Conservation (phyloP, 2,329 filamentous ascomycete genomes). For the Hymenoscyphus fructigenus region DNA sequence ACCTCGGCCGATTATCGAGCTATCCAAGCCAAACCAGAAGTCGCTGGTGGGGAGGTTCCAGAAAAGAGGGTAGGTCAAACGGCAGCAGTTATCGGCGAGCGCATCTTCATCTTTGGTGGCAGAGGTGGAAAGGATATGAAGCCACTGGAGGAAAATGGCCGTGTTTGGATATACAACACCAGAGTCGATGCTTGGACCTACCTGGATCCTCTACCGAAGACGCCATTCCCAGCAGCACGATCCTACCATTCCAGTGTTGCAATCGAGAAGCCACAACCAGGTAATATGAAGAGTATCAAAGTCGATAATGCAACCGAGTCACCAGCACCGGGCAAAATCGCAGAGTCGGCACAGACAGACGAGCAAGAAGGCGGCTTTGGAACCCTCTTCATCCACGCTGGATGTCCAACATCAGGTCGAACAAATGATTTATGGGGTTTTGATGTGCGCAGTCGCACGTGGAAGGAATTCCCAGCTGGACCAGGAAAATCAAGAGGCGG, state of each 20-base stretch:
- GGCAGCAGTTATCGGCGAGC: slow-evolving; percentile 63
- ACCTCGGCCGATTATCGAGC: slow-evolving; percentile 57
- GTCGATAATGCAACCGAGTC: slow-evolving; percentile 43
- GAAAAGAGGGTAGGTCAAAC: slow-evolving; percentile 71
- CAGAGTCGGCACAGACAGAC: slow-evolving; percentile 54
- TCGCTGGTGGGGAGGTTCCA: slow-evolving; percentile 51
- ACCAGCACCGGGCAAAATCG: slow-evolving; percentile 57
- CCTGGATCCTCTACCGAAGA: slow-evolving; percentile 54
- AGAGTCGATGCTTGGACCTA: slow-evolving; percentile 62
- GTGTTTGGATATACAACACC: slow-evolving; percentile 75
- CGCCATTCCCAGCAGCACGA: slow-evolving; percentile 59
- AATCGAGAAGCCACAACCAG: slow-evolving; percentile 49
- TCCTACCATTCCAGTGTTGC: slow-evolving; percentile 68
- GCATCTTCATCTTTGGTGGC: slow-evolving; percentile 80
- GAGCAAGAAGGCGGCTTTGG: slow-evolving; percentile 64
- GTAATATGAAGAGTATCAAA: slow-evolving; percentile 28
- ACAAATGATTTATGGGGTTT: slow-evolving; percentile 76
- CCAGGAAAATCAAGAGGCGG: slow-evolving; percentile 68
- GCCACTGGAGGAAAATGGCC: slow-evolving; percentile 71
- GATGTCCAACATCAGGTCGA: slow-evolving; percentile 62
- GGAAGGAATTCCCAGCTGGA: slow-evolving; percentile 67
- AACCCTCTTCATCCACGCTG: slow-evolving; percentile 74
- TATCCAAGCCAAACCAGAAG: slow-evolving; percentile 50
- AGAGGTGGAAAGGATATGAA: slow-evolving; percentile 67
- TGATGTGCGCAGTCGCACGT: slow-evolving; percentile 60